Percentiles rank a stretch among this genome's conserved stretches.
Conservation (phyloP, 176 grass and related monocot species). For the Oryza officinalis region DNA sequence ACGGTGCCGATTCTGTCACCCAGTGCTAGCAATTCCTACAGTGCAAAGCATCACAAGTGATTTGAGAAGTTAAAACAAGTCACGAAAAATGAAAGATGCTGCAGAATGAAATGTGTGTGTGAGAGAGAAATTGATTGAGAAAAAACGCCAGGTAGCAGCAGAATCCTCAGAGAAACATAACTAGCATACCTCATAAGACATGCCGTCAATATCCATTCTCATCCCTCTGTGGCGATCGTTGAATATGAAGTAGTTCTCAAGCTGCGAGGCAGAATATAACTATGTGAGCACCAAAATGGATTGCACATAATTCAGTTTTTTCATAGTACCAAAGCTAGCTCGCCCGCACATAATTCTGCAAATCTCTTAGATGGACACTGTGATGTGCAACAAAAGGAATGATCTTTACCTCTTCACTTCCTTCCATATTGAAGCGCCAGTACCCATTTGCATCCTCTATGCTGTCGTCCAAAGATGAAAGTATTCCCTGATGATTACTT, state of each 20-base stretch:
- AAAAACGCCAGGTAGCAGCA: not conserved
- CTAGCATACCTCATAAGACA: slow-evolving; percentile 85
- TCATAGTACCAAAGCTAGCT: not conserved
- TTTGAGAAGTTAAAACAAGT: not conserved
- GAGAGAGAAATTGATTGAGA: not conserved
- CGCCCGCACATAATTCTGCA: not conserved
- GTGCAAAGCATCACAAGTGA: not conserved
- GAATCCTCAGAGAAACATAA: slow-evolving; percentile 6
- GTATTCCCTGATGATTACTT: slow-evolving; percentile 31
- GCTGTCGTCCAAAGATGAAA: slow-evolving; percentile 35
- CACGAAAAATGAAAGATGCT: not conserved
- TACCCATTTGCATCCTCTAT: slow-evolving; percentile 51
- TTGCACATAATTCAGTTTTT: not conserved
- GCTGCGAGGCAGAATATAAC: slow-evolving; percentile 38
- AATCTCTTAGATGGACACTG: not conserved
- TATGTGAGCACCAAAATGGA: not conserved
- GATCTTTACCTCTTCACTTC: slow-evolving; percentile 52
- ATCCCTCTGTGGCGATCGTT: slow-evolving; percentile 73
- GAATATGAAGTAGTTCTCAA: slow-evolving; percentile 52
- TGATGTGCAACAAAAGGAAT: not conserved
- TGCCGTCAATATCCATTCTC: slow-evolving; percentile 91
- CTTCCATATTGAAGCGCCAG: slow-evolving; percentile 60
- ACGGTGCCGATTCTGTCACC: slow-evolving; percentile 81
- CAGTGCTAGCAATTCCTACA: slow-evolving; percentile 76
- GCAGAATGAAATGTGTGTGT: not conserved